A percentile compares a stretch with the other conserved stretches of the same genome.
phyloP scores from a whole-genome alignment of 345 rosid genomes.

The Rhodamnia argentea region DNA sequence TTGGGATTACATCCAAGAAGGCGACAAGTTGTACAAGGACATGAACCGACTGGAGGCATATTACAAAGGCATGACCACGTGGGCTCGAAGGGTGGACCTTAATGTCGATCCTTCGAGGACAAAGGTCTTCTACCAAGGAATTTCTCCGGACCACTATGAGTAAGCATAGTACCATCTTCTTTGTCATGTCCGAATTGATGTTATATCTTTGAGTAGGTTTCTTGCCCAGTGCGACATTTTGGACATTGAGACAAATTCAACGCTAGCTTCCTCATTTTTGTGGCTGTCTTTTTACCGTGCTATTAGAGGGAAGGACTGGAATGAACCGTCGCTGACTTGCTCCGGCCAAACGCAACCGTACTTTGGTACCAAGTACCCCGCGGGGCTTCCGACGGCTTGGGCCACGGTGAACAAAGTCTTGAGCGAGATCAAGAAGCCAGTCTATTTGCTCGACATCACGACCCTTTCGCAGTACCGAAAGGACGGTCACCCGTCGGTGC shows the following conservation, averaged over 20 bases:
- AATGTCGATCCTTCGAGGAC: slow-evolving; percentile 56
- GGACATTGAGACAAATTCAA: not conserved
- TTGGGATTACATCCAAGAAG: slow-evolving; percentile 68
- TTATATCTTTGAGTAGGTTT: not conserved
- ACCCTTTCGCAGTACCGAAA: slow-evolving; percentile 34
- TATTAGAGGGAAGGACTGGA: slow-evolving; percentile 82
- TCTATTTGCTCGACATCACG: slow-evolving; percentile 54
- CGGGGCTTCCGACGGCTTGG: slow-evolving; percentile 62
- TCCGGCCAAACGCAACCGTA: slow-evolving; percentile 49
- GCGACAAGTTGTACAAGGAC: slow-evolving; percentile 46
- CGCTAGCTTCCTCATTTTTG: not conserved
- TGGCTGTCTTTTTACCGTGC: not conserved
- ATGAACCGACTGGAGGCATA: slow-evolving; percentile 73
- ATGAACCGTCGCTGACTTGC: slow-evolving; percentile 49
- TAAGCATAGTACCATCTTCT: slow-evolving; percentile 17
- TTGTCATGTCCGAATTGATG: not conserved
- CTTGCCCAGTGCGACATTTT: not conserved
- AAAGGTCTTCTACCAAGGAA: slow-evolving; percentile 71
- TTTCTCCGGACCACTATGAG: slow-evolving; percentile 79
- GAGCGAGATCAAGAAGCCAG: slow-evolving; percentile 63
- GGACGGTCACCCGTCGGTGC: slow-evolving; percentile 64
- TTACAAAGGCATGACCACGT: slow-evolving; percentile 74
- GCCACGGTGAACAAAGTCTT: slow-evolving; percentile 61
- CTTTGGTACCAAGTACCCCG: slow-evolving; percentile 56
- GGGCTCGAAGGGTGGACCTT: slow-evolving; percentile 81